Evolutionary conservation across 257 asterid genomes (phyloP), one percentile per base, ranked within the genome.

Genomic region (Solanum pimpinellifolium): DNA sequence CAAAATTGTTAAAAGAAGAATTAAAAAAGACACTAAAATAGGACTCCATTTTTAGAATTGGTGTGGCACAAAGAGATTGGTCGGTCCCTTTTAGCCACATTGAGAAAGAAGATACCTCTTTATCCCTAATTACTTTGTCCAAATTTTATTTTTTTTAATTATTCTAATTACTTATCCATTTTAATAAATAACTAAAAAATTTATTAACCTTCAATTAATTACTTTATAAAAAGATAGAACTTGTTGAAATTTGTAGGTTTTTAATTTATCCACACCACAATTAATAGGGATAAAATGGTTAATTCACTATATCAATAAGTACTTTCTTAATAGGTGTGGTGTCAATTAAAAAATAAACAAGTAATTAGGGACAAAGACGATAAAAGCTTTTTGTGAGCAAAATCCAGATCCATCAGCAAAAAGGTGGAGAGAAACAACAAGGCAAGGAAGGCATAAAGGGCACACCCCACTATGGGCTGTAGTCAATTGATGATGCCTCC

Each of bases 141-240:
- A 35, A 35, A 35, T 35, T 35, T 35, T 35, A 35, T 35, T 35
- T 35, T 35, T 35, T 35, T 35, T 35, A 35, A 35, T 35, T 5
- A 1, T 35, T 5, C 7, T 35, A 35, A 35, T 35, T 35, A 35
- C 39, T 35, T 37, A 1, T 37, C 0, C 7, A 37, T 37, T 37
- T 37, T 37, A 37, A 37, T 0, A 35, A 35, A 35, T 35, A 35
- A 35, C 0, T 2, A 35, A 35, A 35, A 5, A 35, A 35, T 1
- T 5, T 35, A 35, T 6, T 6, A 0, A 37, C 1, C 7, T 2
- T 37, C 39, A 37, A 4, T 37, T 37, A 0, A 37, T 0, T 37
- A 37, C 39, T 37, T 37, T 37, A 5, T 6, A 37, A 37, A 37
- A 37, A 5, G 7, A 1, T 37, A 37, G 7, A 37, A 6, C 7